Percentiles rank a stretch among this genome's conserved stretches.
Evolutionary conservation across 192 early-diverging fungal species (phyloP).

Genomic region (Backusella liffmaniae): DNA sequence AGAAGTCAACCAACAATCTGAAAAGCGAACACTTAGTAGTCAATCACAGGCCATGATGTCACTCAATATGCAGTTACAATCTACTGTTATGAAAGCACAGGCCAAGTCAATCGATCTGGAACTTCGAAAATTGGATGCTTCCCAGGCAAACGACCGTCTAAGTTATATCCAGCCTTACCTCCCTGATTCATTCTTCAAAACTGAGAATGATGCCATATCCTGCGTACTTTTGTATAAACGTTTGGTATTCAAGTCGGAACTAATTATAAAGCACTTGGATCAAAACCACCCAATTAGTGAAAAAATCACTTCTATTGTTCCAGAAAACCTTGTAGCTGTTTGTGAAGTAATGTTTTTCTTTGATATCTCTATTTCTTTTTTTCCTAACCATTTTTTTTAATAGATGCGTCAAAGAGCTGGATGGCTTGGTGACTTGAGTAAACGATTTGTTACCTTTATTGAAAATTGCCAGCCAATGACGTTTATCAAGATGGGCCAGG

Average conservation of each 20-base stretch:
- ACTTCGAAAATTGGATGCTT: constrained; percentile 81
- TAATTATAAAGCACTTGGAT: constrained; percentile 74
- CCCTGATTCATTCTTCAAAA: constrained; percentile 80
- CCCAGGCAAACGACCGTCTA: constrained; percentile 77
- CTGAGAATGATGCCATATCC: constrained; percentile 75
- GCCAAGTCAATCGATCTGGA: constrained; percentile 92
- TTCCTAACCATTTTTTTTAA: background rate
- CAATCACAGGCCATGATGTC: constrained; percentile 81
- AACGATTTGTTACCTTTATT: constrained; percentile 67
- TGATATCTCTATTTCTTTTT: background rate
- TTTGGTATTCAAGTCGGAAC: constrained; percentile 77
- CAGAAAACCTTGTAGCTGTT: constrained; percentile 52
- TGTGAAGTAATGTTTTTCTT: constrained; percentile 42
- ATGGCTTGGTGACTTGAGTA: constrained; percentile 67
- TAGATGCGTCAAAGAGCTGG: constrained; percentile 62
- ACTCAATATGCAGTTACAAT: constrained; percentile 79
- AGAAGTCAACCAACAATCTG: constrained; percentile 57
- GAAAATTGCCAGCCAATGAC: constrained; percentile 63
- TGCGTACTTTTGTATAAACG: constrained; percentile 78
- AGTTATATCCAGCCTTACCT: constrained; percentile 68
- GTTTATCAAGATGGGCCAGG: constrained; percentile 70
- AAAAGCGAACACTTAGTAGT: constrained; percentile 55
- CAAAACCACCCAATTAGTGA: constrained; percentile 55
- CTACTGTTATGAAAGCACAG: constrained; percentile 77
- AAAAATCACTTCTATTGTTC: constrained; percentile 51